These are phyloP conservation scores for Trypanosoma theileri DNA, from an alignment of 208 protist genomes.

Conservation along the genomic window DNA sequence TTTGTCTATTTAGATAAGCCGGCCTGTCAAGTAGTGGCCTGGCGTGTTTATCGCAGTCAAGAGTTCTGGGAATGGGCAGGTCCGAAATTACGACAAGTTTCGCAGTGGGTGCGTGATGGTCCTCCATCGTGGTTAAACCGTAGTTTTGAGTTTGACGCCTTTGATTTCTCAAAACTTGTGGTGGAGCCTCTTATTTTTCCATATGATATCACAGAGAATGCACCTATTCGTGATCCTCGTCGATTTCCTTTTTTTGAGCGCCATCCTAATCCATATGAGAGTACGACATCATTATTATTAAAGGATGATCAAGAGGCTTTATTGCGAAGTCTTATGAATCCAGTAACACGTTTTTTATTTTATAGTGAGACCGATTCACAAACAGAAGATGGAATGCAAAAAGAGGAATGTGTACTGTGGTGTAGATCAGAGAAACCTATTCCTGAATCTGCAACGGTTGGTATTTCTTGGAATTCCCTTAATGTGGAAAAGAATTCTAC, in stretches of 20 bases:
- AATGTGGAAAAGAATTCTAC: not conserved
- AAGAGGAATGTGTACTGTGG: not conserved
- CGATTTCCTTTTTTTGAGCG: slow-evolving; percentile 68
- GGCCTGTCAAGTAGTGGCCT: slow-evolving; percentile 62
- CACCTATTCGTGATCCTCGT: slow-evolving; percentile 43
- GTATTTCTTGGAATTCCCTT: slow-evolving; percentile 11
- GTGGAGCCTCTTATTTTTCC: slow-evolving; percentile 81
- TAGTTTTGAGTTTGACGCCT: slow-evolving; percentile 60
- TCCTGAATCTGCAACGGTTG: not conserved
- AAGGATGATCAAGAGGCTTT: slow-evolving; percentile 9
- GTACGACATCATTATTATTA: not conserved
- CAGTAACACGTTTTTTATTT: slow-evolving; percentile 38
- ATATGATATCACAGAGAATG: slow-evolving; percentile 48
- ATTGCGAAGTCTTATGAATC: slow-evolving; percentile 16
- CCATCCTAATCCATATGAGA: slow-evolving; percentile 37
- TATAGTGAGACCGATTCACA: slow-evolving; percentile 2
- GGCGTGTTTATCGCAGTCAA: slow-evolving; percentile 65
- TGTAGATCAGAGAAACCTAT: slow-evolving; percentile 1
- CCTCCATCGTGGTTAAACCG: slow-evolving; percentile 55
- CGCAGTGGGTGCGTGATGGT: slow-evolving; percentile 62
- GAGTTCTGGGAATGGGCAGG: slow-evolving; percentile 85
- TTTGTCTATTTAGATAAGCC: slow-evolving; percentile 83
- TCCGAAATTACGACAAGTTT: slow-evolving; percentile 68
- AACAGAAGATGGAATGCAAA: not conserved
- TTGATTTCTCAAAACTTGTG: slow-evolving; percentile 61